Percentiles rank a stretch among this genome's conserved stretches.
Evolutionary conservation across 345 rosid species (phyloP).

Genomic region (Melaleuca alternifolia): DNA sequence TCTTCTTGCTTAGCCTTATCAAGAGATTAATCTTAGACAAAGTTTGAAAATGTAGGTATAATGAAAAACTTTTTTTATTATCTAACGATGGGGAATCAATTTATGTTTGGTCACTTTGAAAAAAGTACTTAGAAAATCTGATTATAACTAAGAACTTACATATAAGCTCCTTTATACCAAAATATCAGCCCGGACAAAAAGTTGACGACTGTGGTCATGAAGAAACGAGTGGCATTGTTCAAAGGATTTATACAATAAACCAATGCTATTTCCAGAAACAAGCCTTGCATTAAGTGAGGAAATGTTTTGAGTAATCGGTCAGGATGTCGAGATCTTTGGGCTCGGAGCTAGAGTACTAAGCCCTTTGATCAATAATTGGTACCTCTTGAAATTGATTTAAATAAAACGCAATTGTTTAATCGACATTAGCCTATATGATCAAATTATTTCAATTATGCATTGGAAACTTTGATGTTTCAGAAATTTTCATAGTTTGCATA

Average conservation of each 20-base stretch:
- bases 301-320: background rate
- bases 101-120: background rate
- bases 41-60: background rate
- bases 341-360: background rate
- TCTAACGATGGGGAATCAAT: background rate
- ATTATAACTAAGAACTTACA: background rate
- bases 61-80: background rate
- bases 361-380: background rate
- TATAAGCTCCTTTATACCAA: background rate
- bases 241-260: conserved; percentile 63
- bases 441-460: no score
- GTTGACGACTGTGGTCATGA: background rate
- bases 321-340: background rate
- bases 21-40: background rate
- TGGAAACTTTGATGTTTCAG: background rate
- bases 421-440: background rate
- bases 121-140: background rate
- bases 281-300: conserved; percentile 34
- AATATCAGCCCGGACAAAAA: background rate
- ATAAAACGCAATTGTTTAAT: background rate
- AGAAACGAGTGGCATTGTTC: conserved; percentile 46
- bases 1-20: conserved; percentile 40
- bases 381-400: background rate
- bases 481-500: background rate
- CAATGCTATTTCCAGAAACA: conserved; percentile 62